Base-by-base conservation (phyloP, 371 early-diverging fungal species). In the Coemansia sp. region DNA sequence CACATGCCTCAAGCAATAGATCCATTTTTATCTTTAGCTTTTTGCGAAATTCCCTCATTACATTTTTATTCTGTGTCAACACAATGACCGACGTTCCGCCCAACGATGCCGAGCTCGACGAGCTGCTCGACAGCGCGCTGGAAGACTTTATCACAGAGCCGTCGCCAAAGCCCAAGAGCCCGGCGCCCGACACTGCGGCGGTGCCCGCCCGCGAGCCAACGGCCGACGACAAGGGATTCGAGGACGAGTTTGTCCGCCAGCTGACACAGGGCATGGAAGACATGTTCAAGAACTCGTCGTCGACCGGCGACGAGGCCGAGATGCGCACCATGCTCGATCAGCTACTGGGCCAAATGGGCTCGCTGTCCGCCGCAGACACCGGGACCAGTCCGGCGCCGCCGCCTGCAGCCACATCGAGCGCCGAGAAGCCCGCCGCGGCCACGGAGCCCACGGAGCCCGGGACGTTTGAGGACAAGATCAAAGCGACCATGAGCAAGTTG, bases 401-500 rank as follows among this genome's bases (percentile, higher is more conserved):
- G 10, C 3, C 60, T 6, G 45, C 50, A 5, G 7, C 20, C 20
- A 20, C 20, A 20, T 20, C 20, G 20, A 20, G 20, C 20, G 20
- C 20, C 20, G 20, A 20, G 20, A 20, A 20, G 20, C 45, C 55
- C 26, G 57, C 45, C 41, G 36, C 65, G 10, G 31, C 71, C 35
- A 59, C 59, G n/a, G 58, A 30, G 1, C 32, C 70, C 11, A 59
- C 55, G 20, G 54, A 68, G 59, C 45, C 61, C 4, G 53, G 6
- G 53, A 78, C 84, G 50, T 93, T 93, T 79, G 90, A 91, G 67
- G 90, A 90, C 53, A 86, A 84, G 26, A 91, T 93, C 67, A 84
- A 86, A 34, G 86, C 90, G 51, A 94, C 94, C 5, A 86, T 94
- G 88, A 86, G 85, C 67, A 92, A 93, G 57, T 79, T 95, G 14